Base-by-base conservation (phyloP, 2,329 filamentous ascomycete species). In the Calonectria pseudoturangicola region DNA sequence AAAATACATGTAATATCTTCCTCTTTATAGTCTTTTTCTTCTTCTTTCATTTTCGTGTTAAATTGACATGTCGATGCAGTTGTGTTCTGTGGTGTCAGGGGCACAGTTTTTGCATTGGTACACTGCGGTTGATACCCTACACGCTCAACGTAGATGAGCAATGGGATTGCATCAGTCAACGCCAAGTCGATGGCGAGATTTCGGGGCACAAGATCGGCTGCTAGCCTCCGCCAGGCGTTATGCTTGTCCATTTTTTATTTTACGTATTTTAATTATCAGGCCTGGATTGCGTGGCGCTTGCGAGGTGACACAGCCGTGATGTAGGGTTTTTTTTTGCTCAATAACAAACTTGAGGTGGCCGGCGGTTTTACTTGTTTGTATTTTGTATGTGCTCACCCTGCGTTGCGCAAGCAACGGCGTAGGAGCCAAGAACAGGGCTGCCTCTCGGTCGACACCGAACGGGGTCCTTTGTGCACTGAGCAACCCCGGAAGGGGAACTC, bases 331-430 rank as follows among this genome's bases (percentile, higher is more conserved):
- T 50, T 50, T 56, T 67, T 36, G 28, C 36, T 56, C 69, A 72
- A 77, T 66, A 77, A 74, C 75, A 79, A 75, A 76, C 70, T 75
- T 66, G 58, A 27, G 9, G 54, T 27, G 30, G 65, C 45, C 64
- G 70, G 65, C 25, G 48, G 65, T 72, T 72, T 72, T 47, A 74
- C 70, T 66, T 68, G 66, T 45, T 60, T 60, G 30, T 33, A 9
- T 33, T 5, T 33, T 33, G 54, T 41, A 60, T 60, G 41, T 47
- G 41, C 41, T 30, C 28, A 58, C 51, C 64, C 65, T 67, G 58
- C 76, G 77, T 79, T 79, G 77, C 70, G 72, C 73, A 77, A 78
- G 77, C 77, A 79, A 79, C 77, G 69, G 65, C 54, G 39, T 43
- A n/a, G 65, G 36, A 67, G 39, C 54, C 36, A 67, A 56, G 65